These are phyloP conservation scores for Chaetomium strumarium DNA, from an alignment of 2,329 filamentous ascomycete species.

Conservation along the genomic window DNA sequence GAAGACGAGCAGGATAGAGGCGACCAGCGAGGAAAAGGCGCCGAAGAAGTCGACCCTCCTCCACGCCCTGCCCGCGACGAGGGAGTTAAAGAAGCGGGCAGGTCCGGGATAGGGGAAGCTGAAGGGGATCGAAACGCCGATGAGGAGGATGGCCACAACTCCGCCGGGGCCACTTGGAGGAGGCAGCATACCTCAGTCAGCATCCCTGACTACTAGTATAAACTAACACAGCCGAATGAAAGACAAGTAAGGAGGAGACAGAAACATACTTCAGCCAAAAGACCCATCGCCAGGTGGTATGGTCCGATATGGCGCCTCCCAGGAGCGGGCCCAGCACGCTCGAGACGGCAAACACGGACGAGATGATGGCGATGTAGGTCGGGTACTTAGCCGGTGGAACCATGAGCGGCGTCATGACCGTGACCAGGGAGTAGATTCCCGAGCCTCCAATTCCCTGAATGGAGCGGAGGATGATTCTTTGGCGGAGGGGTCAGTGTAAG, in stretches of 20 bases:
- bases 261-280: constrained; percentile 38
- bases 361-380: not conserved
- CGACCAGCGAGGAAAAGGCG: constrained; percentile 32
- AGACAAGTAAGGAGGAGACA: no score
- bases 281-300: not conserved
- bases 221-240: no score
- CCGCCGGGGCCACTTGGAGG: constrained; percentile 31
- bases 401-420: not conserved
- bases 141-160: constrained; percentile 23
- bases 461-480: constrained; percentile 18
- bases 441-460: not conserved
- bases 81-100: constrained; percentile 22
- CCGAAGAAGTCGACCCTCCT: constrained; percentile 33
- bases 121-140: constrained; percentile 25
- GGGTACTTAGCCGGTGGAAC: not conserved
- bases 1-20: constrained; percentile 40
- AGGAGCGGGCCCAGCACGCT: not conserved
- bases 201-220: no score
- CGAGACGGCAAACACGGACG: not conserved
- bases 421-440: not conserved
- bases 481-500: not conserved
- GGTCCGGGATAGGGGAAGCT: constrained; percentile 26
- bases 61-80: constrained; percentile 16
- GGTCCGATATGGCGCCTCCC: not conserved
- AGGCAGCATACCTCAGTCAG: no score